A percentile compares a stretch with the other conserved stretches of the same genome.
Evolutionary conservation across 345 rosid genomes (phyloP).

Genomic region (rapeseed (Brassica napus)): Da-Ae NC_063448.1:47040001-47040500

Average conservation of each 20-base stretch:
- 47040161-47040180: slow-evolving; percentile 89
- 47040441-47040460: slow-evolving; percentile 98
- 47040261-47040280: slow-evolving; percentile 95
- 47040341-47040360: too few species aligned
- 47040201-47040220: slow-evolving; percentile 82
- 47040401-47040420: slow-evolving; percentile 72
- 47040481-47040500: slow-evolving; percentile 99
- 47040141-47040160: slow-evolving; percentile 59
- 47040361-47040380: slow-evolving; percentile 32
- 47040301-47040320: slow-evolving; percentile 28
- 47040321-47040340: too few species aligned
- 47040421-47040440: slow-evolving; percentile 87
- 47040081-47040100: slow-evolving; percentile 49
- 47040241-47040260: slow-evolving; percentile 81
- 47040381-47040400: slow-evolving; percentile 99
- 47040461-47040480: slow-evolving; percentile 83
- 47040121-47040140: slow-evolving; percentile 5
- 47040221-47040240: slow-evolving; percentile 60
- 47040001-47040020: slow-evolving; percentile 85
- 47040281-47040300: slow-evolving; percentile 99
- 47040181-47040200: slow-evolving; percentile 87
- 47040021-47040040: slow-evolving; percentile 71
- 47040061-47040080: slow-evolving; percentile 70
- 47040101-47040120: neutral
- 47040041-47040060: slow-evolving; percentile 56